These are phyloP conservation scores for Trichoderma endophyticum DNA, from an alignment of 2,329 filamentous ascomycete genomes.

Conservation along the genomic window DNA sequence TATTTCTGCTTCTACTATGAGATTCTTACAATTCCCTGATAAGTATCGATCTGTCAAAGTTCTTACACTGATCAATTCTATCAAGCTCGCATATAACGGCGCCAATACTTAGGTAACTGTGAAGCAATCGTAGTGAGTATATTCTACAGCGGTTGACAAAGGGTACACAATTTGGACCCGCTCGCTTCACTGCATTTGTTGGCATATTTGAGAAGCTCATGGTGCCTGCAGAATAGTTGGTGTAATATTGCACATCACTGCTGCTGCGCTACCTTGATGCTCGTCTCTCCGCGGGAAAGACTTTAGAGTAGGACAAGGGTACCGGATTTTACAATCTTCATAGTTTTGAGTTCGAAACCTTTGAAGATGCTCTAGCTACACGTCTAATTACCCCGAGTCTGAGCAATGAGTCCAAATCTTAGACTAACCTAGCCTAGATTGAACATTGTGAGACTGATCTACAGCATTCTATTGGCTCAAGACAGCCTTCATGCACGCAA, in stretches of 20 bases:
- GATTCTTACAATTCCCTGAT: background rate
- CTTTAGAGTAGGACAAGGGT: background rate
- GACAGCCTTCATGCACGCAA: constrained; percentile 3
- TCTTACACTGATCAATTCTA: background rate
- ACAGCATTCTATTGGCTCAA: background rate
- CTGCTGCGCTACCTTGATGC: background rate
- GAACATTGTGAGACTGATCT: background rate
- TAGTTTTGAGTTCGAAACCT: background rate
- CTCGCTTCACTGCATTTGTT: background rate
- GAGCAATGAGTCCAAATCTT: background rate
- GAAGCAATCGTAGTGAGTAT: background rate
- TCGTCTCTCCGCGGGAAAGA: background rate
- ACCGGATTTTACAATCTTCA: background rate
- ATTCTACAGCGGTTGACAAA: background rate
- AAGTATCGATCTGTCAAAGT: background rate
- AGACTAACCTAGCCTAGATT: background rate
- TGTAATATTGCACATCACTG: background rate
- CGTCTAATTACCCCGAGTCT: background rate
- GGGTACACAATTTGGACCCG: background rate
- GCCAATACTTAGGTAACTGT: background rate
- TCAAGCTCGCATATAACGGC: background rate
- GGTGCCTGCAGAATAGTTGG: background rate
- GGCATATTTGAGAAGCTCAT: background rate
- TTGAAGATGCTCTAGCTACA: background rate
- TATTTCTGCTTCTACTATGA: background rate